phyloP scores from a whole-genome alignment of 129 eudicot genomes.

The Kitagawia praeruptora region DNA sequence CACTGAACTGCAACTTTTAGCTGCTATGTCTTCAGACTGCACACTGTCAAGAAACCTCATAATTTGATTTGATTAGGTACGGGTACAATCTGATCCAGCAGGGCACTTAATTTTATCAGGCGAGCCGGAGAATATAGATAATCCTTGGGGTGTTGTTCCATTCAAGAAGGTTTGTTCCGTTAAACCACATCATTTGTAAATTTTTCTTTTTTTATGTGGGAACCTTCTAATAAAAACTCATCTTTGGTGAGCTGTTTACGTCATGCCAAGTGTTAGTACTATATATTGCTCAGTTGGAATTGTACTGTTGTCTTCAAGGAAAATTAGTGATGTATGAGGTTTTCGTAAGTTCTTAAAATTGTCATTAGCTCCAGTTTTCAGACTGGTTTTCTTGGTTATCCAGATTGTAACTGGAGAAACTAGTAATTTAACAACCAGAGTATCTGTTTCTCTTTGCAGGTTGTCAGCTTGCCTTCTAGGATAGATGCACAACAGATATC shows the following conservation, averaged over 20 bases:
- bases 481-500: conserved; percentile 97
- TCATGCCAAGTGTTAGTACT: not conserved
- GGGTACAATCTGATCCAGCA: conserved; percentile 94
- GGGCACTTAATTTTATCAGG: conserved; percentile 92
- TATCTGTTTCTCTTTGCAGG: conserved; percentile 32
- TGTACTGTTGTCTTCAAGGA: not conserved
- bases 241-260: not conserved
- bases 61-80: conserved; percentile 53
- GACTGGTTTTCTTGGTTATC: not conserved
- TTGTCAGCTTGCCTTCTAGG: conserved; percentile 67
- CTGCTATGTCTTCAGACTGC: not conserved
- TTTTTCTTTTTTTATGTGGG: not conserved
- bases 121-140: conserved; percentile 81
- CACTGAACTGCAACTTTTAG: not conserved
- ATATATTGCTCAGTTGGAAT: not conserved
- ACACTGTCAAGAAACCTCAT: not conserved
- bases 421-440: not conserved
- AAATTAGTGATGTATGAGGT: not conserved
- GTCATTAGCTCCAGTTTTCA: too few relatives aligned
- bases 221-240: not conserved
- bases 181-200: not conserved
- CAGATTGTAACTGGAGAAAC: not conserved
- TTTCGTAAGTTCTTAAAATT: not conserved
- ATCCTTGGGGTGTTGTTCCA: conserved; percentile 90
- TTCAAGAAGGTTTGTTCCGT: conserved; percentile 58